phyloP scores from a whole-genome alignment of 2,329 filamentous ascomycete species.

The Penicillium nordicum region DNA sequence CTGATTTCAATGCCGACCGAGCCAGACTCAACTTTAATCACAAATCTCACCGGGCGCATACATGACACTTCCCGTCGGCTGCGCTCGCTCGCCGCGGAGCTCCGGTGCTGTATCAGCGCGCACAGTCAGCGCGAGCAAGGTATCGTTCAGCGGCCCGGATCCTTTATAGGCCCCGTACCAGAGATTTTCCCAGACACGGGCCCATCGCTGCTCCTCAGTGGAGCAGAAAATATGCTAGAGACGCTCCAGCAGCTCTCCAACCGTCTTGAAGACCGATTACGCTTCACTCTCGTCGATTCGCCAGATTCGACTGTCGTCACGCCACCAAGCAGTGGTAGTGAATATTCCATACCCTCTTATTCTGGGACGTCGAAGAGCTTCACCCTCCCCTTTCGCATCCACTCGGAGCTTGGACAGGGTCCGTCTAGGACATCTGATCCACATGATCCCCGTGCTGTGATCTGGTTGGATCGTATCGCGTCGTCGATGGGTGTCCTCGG shows the following conservation, averaged over 20 bases:
- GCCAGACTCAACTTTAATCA: neutral
- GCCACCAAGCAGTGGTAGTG: conserved; percentile 11
- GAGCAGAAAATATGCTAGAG: conserved; percentile 23
- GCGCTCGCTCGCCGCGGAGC: conserved; percentile 8
- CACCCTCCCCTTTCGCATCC: conserved; percentile 25
- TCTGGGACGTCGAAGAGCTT: conserved; percentile 1
- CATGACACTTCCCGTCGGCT: conserved; percentile 15
- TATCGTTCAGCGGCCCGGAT: conserved; percentile 19
- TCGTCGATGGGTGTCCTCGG: conserved; percentile 35
- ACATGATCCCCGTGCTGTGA: conserved; percentile 24
- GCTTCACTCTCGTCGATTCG: conserved; percentile 12
- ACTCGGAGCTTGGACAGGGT: conserved; percentile 26
- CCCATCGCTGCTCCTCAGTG: conserved; percentile 25
- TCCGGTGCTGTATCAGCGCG: conserved; percentile 20
- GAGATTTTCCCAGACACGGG: conserved; percentile 24
- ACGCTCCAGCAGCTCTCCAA: conserved; percentile 19
- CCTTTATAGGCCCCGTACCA: conserved; percentile 26
- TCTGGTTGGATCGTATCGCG: conserved; percentile 32
- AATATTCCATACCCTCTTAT: conserved; percentile 4
- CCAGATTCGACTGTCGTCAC: conserved; percentile 10
- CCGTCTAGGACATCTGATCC: conserved; percentile 21
- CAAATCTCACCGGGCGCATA: conserved; percentile 16
- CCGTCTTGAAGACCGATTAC: conserved; percentile 15
- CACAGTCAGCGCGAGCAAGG: conserved; percentile 25
- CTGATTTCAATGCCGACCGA: conserved; percentile 7